These are phyloP conservation scores for Nakaseomyces sp. DNA, from an alignment of 1,139 yeast species.

Conservation along the genomic window DNA sequence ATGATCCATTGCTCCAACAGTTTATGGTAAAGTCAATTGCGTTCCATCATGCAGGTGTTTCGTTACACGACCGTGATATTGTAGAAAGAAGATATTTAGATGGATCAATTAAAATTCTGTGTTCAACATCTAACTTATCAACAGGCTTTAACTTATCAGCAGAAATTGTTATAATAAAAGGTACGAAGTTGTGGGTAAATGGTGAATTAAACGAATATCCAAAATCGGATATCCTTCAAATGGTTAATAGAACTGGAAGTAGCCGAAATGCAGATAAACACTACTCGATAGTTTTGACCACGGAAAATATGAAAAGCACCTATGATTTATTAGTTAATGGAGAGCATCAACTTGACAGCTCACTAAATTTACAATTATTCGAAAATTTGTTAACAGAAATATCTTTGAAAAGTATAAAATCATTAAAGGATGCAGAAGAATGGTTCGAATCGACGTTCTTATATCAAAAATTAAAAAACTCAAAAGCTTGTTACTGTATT, in stretches of 20 bases:
- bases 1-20: slow-evolving; percentile 15
- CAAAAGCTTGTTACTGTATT: not conserved
- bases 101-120: slow-evolving; percentile 39
- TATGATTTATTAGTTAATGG: slow-evolving; percentile 41
- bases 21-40: slow-evolving; percentile 36
- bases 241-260: slow-evolving; percentile 51
- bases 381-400: slow-evolving; percentile 47
- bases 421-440: slow-evolving; percentile 35
- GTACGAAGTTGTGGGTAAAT: slow-evolving; percentile 46
- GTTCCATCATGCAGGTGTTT: slow-evolving; percentile 53
- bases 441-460: slow-evolving; percentile 49
- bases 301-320: slow-evolving; percentile 29
- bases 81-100: slow-evolving; percentile 40
- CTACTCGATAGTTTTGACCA: slow-evolving; percentile 48
- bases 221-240: slow-evolving; percentile 42
- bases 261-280: slow-evolving; percentile 49
- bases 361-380: slow-evolving; percentile 36
- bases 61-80: slow-evolving; percentile 36
- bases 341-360: slow-evolving; percentile 42
- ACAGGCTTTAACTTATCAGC: slow-evolving; percentile 98
- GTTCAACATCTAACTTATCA: slow-evolving; percentile 56
- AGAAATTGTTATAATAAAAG: slow-evolving; percentile 84
- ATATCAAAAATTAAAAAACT: slow-evolving; percentile 36
- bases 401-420: slow-evolving; percentile 36
- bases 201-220: slow-evolving; percentile 35